Evolutionary conservation across 2,329 filamentous ascomycete genomes (phyloP).

Genomic region (Onygenales sp.): DNA sequence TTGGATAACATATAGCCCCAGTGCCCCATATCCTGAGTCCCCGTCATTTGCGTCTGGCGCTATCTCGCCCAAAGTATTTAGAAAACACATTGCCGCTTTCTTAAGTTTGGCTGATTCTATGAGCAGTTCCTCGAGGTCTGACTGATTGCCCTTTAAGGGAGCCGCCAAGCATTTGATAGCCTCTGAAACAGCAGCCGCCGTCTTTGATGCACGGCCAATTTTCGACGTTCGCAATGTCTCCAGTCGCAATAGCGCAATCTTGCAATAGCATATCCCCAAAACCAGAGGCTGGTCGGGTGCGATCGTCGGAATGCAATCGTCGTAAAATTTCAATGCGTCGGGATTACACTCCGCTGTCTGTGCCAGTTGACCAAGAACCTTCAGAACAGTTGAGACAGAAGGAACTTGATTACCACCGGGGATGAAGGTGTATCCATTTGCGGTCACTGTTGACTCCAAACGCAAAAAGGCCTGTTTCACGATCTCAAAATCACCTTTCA

Average conservation of each 20-base stretch:
- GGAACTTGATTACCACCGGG: slow-evolving; percentile 15
- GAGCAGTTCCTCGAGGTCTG: slow-evolving; percentile 35
- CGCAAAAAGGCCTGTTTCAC: slow-evolving; percentile 28
- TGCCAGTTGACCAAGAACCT: slow-evolving; percentile 29
- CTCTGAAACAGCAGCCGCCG: slow-evolving; percentile 21
- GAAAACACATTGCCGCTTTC: slow-evolving; percentile 28
- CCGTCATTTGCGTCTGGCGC: slow-evolving; percentile 6
- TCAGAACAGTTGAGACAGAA: slow-evolving; percentile 24
- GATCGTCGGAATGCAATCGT: slow-evolving; percentile 22
- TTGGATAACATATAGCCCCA: slow-evolving; percentile 20
- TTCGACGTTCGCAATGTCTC: slow-evolving; percentile 19
- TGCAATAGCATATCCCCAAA: slow-evolving; percentile 29
- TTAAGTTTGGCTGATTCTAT: slow-evolving; percentile 35
- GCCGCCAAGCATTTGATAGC: slow-evolving; percentile 26
- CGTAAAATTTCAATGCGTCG: slow-evolving; percentile 29
- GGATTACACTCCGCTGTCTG: slow-evolving; percentile 30
- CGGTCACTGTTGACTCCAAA: slow-evolving; percentile 22
- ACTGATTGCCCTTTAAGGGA: slow-evolving; percentile 28
- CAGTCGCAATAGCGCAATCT: slow-evolving; percentile 28
- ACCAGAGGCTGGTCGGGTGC: slow-evolving; percentile 23
- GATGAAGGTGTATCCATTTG: slow-evolving; percentile 18
- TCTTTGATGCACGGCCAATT: slow-evolving; percentile 12
- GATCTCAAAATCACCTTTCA: slow-evolving; percentile 27
- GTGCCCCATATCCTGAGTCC: slow-evolving; percentile 8
- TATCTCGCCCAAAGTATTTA: slow-evolving; percentile 14